A percentile compares a stretch with the other conserved stretches of the same genome.
These are phyloP conservation scores for Glycine latifolia DNA, from an alignment of 306 rosid genomes.

Conservation along the genomic window DNA sequence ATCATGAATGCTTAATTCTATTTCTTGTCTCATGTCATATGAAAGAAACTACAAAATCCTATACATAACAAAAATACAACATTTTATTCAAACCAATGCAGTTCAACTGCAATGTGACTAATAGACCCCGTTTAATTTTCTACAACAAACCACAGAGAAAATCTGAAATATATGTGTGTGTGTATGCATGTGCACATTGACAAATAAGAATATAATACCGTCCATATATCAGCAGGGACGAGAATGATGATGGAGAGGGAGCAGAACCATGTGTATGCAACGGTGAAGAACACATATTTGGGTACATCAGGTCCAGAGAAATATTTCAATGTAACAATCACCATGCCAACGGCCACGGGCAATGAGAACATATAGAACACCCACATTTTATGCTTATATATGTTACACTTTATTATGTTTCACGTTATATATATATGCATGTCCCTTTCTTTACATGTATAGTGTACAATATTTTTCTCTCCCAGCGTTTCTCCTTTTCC, in stretches of 20 bases:
- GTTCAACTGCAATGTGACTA: not conserved
- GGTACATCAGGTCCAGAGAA: slow-evolving; percentile 95
- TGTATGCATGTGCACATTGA: too few species aligned
- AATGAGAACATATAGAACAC: slow-evolving; percentile 92
- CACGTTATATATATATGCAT: not conserved
- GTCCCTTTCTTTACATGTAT: not conserved
- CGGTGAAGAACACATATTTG: slow-evolving; percentile 81
- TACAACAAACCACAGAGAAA: slow-evolving; percentile 10
- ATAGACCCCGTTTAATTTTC: not conserved
- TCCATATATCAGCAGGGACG: slow-evolving; percentile 97
- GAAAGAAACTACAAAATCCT: slow-evolving; percentile 20
- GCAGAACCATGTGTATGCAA: slow-evolving; percentile 96
- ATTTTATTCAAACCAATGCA: not conserved
- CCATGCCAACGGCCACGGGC: slow-evolving; percentile 91
- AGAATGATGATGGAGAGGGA: slow-evolving; percentile 91
- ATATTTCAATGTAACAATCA: slow-evolving; percentile 75
- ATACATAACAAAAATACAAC: not conserved
- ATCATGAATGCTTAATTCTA: not conserved
- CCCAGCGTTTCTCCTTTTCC: slow-evolving; percentile 31
- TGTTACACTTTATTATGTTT: slow-evolving; percentile 25
- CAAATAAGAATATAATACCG: slow-evolving; percentile 58
- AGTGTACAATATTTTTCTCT: not conserved
- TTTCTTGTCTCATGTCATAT: slow-evolving; percentile 24
- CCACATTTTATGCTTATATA: slow-evolving; percentile 63
- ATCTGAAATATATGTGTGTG: not conserved